A percentile compares a stretch with the other conserved stretches of the same genome.
Evolutionary conservation across 2,329 filamentous ascomycete genomes (phyloP).

Genomic region (Aspergillus sp.): DNA sequence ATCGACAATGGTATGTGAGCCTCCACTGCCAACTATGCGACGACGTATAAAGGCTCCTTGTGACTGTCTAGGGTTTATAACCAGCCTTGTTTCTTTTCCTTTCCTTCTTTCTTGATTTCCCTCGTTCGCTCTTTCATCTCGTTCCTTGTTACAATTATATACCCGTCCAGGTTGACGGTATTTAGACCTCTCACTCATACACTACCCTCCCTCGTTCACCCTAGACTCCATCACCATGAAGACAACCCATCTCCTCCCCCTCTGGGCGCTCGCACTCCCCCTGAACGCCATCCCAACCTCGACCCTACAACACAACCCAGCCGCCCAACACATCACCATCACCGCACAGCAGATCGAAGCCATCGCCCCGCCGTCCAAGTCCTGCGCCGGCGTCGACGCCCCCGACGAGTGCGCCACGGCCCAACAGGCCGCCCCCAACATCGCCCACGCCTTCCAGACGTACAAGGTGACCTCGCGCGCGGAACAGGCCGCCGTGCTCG

Average conservation of each 20-base stretch:
- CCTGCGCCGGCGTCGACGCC: constrained; percentile 50
- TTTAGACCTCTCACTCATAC: too few relatives aligned
- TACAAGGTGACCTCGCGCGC: constrained; percentile 56
- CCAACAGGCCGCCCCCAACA: constrained; percentile 56
- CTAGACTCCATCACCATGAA: constrained; percentile 8
- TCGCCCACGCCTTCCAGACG: constrained; percentile 56
- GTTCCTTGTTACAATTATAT: too few relatives aligned
- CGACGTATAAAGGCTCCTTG: too few relatives aligned
- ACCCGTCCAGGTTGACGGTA: too few relatives aligned
- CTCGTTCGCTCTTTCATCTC: too few relatives aligned
- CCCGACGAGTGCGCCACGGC: constrained; percentile 65
- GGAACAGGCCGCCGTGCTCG: constrained; percentile 68
- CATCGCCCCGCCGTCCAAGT: constrained; percentile 58
- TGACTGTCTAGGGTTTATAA: too few relatives aligned
- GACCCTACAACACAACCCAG: background rate
- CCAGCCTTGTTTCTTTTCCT: too few relatives aligned
- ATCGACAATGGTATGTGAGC: too few relatives aligned
- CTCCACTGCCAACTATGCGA: too few relatives aligned
- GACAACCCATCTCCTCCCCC: constrained; percentile 2
- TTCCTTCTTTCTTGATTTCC: too few relatives aligned
- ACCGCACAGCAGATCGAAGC: constrained; percentile 28
- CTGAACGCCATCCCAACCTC: constrained; percentile 12
- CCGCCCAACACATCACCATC: constrained; percentile 10
- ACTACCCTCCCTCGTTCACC: too few relatives aligned
- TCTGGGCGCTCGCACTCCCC: constrained; percentile 16